Conservation (phyloP, 768 basidiomycete species). For the Phanerodontia chrysosporium region DNA sequence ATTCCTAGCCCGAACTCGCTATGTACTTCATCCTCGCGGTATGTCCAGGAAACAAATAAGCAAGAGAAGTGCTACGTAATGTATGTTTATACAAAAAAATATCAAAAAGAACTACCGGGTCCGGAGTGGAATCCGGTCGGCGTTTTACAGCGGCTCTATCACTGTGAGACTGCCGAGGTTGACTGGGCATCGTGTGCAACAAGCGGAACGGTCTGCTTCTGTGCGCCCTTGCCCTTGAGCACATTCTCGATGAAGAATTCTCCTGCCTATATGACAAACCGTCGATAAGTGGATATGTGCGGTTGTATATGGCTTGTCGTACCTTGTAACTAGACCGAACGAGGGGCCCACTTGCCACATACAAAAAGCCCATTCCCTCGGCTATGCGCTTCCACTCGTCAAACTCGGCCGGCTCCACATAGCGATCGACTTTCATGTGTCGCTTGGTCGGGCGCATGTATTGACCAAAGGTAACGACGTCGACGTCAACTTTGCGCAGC, state of each 20-base stretch:
- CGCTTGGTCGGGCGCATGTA: constrained; percentile 99
- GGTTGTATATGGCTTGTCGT: neutral
- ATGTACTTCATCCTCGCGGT: no score
- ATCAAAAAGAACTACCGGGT: neutral
- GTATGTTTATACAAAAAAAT: neutral
- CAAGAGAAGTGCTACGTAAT: neutral
- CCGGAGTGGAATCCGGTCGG: neutral
- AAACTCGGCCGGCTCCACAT: constrained; percentile 92
- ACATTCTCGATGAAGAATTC: constrained; percentile 95
- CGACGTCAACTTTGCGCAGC: constrained; percentile 81
- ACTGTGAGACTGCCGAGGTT: neutral
- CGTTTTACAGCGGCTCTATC: neutral
- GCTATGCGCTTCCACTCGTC: constrained; percentile 87
- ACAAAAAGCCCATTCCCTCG: constrained; percentile 92
- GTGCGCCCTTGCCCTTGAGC: constrained; percentile 52
- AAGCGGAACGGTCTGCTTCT: constrained; percentile 31
- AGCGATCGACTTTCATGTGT: constrained; percentile 98
- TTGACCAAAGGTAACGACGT: constrained; percentile 98
- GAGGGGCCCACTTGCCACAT: constrained; percentile 94
- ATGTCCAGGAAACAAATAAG: neutral
- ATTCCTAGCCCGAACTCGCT: no score
- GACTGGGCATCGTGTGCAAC: neutral
- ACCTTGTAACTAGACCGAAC: constrained; percentile 98
- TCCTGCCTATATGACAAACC: constrained; percentile 64
- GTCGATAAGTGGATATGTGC: no score